Base-by-base conservation (phyloP, 2,329 filamentous ascomycete genomes). In the Botrytis fragariae region DNA sequence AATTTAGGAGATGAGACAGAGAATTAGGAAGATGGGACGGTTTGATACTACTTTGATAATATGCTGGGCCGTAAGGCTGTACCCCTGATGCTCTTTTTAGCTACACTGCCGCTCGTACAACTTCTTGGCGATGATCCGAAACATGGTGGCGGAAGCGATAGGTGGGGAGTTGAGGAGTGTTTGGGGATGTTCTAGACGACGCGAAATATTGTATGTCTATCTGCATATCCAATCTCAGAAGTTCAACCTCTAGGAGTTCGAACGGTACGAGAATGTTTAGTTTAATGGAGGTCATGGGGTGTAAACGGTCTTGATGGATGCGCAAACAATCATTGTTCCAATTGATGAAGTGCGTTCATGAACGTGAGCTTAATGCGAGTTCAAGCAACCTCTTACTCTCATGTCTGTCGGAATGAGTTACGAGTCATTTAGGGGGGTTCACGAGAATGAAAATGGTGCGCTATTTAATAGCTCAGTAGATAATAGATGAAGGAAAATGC, bases 61-160 rank as follows among this genome's bases (percentile, higher is more conserved):
- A 1, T 42, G 65, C 48, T 67, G 64, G 3, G 35, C 25, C 32
- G 32, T 54, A 67, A 68, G 65, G 48, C 65, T 68, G 65, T 57
- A 32, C 48, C n/a, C n/a, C 25, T 67, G 45, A 51, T 51, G 22
- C 20, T 8, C 32, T n/a, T 54, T 39, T 54, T 10, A 65, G 29
- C 45, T 65, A 68, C 65, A 42, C 32, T 57, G 1, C 25, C 65
- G 48, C n/a, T 6, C 1, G 65, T 44, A 44, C 35, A 32, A 42
- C 48, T 32, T 42, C 65, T 57, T 57, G 65, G 65, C 25, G 35
- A 42, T 57, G 65, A 68, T 32, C 25, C 35, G 65, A 69, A 69
- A 69, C 65, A 20, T 29, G 25, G 48, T 68, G 64, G 64, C 48
- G 45, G 45, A 68, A 68, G 48, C 9, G 64, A 68, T 68, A 32